Percentiles rank a stretch among this genome's conserved stretches.
phyloP scores from a whole-genome alignment of 352 stramenopile genomes.

The Globisporangium splendens region DNA sequence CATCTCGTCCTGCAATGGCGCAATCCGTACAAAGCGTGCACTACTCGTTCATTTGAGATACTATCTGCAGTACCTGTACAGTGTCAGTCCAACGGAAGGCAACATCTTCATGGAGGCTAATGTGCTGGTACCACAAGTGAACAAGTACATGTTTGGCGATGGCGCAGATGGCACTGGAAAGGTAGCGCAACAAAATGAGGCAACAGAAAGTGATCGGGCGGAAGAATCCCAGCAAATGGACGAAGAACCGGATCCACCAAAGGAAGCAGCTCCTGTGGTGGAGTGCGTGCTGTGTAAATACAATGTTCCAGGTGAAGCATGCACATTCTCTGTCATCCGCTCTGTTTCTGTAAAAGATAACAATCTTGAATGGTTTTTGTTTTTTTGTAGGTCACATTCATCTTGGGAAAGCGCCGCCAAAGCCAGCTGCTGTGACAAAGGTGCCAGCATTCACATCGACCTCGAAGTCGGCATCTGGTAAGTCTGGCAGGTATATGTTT shows the following conservation, averaged over 20 bases:
- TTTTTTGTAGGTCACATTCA: conserved; percentile 57
- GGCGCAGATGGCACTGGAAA: conserved; percentile 14
- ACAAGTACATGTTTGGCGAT: conserved; percentile 26
- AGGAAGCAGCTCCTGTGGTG: conserved; percentile 4
- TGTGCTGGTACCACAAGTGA: conserved; percentile 37
- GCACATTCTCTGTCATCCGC: no score
- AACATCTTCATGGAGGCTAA: conserved; percentile 57
- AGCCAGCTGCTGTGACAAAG: conserved; percentile 11
- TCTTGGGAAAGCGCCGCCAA: conserved; percentile 26
- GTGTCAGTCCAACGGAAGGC: conserved; percentile 68
- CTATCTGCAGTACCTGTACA: conserved; percentile 70
- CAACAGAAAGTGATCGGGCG: conserved; percentile 18
- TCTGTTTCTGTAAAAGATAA: no score
- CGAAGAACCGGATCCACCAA: conserved; percentile 4
- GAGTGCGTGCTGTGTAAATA: conserved; percentile 80
- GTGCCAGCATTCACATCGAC: conserved; percentile 23
- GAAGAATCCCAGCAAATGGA: conserved; percentile 5
- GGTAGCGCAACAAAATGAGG: conserved; percentile 12
- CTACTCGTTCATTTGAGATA: conserved; percentile 65
- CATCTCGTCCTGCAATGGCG: conserved; percentile 39
- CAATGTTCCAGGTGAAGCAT: conserved; percentile 57
- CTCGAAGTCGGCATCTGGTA: conserved; percentile 10
- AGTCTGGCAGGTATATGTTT: background rate
- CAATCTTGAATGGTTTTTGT: no score
- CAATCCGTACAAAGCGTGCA: conserved; percentile 43